Evolutionary conservation across 2,329 filamentous ascomycete genomes (phyloP).

Genomic region (Fusarium falciforme): DNA sequence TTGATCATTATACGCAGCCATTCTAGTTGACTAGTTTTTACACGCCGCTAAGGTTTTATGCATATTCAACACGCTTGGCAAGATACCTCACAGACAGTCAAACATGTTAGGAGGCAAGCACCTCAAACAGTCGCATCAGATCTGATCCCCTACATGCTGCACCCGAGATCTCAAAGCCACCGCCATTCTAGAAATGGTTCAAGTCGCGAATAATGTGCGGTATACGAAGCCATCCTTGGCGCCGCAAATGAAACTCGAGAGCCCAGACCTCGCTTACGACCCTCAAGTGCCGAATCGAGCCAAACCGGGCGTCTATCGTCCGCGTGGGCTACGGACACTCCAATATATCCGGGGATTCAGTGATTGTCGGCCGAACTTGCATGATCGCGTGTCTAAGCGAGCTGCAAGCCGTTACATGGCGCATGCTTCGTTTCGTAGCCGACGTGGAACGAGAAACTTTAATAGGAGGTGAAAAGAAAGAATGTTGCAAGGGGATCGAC

Average conservation of each 20-base stretch:
- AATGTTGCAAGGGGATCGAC: conserved; percentile 10
- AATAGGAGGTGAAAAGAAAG: conserved; percentile 8
- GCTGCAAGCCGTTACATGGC: conserved; percentile 26
- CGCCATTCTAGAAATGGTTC: not conserved
- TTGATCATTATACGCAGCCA: not conserved
- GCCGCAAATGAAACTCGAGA: not conserved
- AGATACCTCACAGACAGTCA: not conserved
- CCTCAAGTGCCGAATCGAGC: not conserved
- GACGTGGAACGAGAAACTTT: conserved; percentile 24
- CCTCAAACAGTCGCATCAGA: not conserved
- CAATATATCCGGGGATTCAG: not conserved
- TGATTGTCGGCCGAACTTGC: not conserved
- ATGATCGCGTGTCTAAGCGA: conserved; percentile 27
- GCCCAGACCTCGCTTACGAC: conserved; percentile 4
- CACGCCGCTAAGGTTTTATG: not conserved
- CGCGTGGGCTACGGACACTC: not conserved
- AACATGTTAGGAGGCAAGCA: not conserved
- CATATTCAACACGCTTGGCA: not conserved
- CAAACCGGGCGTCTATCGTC: not conserved
- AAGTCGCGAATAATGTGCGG: not conserved
- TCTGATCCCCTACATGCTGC: not conserved
- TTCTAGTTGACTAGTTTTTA: not conserved
- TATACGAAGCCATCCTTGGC: not conserved
- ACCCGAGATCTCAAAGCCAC: conserved; percentile 1
- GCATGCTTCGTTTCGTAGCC: conserved; percentile 41